These are phyloP conservation scores for Verticillium dahliae DNA, from an alignment of 2,329 filamentous ascomycete genomes.

Conservation along the genomic window DNA sequence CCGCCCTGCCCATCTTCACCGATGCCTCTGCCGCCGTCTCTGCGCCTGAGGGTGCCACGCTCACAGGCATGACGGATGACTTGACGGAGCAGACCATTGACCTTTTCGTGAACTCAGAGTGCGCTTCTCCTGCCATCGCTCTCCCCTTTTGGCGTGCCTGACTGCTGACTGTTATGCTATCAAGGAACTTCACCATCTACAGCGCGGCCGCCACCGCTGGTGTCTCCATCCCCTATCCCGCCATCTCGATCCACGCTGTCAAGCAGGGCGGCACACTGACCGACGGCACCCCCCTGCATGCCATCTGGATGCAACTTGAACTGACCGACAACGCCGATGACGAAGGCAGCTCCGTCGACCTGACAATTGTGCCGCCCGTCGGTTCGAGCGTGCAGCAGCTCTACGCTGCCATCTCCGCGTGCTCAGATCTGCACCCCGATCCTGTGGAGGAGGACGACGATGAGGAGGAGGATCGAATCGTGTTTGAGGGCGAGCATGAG, in stretches of 20 bases:
- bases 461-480: conserved; percentile 45
- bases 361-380: conserved; percentile 54
- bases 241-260: conserved; percentile 69
- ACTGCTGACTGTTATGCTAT: background rate
- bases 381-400: conserved; percentile 32
- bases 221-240: conserved; percentile 65
- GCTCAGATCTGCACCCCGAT: conserved; percentile 72
- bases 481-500: conserved; percentile 51
- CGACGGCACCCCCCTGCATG: conserved; percentile 30
- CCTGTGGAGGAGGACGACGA: conserved; percentile 53
- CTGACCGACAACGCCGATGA: conserved; percentile 50
- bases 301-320: conserved; percentile 63
- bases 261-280: conserved; percentile 45
- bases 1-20: conserved; percentile 47
- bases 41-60: conserved; percentile 22
- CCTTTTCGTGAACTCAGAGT: conserved; percentile 46
- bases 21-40: conserved; percentile 25
- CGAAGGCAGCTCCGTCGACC: conserved; percentile 60
- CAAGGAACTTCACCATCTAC: conserved; percentile 52
- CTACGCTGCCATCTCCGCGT: conserved; percentile 65
- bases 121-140: conserved; percentile 5
- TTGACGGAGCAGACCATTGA: conserved; percentile 43
- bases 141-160: background rate
- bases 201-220: conserved; percentile 51
- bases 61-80: conserved; percentile 26